Evolutionary conservation across 2,329 filamentous ascomycete species (phyloP).

Genomic region (Byssothecium circinans): DNA sequence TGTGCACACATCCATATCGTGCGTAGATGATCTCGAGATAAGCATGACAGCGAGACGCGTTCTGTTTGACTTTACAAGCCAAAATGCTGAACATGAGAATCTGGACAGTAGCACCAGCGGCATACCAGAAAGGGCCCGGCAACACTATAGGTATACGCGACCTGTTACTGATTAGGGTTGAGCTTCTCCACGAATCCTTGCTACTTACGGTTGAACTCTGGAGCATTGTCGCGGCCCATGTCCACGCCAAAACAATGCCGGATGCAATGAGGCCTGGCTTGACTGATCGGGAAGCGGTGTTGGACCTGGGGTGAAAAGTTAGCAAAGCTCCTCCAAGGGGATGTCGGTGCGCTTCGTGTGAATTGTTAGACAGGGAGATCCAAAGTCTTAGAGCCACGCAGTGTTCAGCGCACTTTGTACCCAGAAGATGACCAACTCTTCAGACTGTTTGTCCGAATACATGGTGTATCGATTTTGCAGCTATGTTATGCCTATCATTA

Average conservation of each 20-base stretch:
- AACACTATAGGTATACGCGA: slow-evolving; percentile 34
- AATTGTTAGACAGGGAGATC: no score
- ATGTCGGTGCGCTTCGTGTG: no score
- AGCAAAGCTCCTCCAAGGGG: no score
- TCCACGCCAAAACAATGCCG: slow-evolving; percentile 55
- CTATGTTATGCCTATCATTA: slow-evolving; percentile 41
- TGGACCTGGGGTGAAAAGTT: no score
- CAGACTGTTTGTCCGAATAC: slow-evolving; percentile 48
- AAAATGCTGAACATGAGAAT: slow-evolving; percentile 50
- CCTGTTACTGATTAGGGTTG: slow-evolving; percentile 4
- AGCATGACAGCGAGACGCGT: slow-evolving; percentile 45
- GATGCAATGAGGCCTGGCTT: slow-evolving; percentile 52
- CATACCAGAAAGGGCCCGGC: slow-evolving; percentile 44
- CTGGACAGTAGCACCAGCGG: slow-evolving; percentile 48
- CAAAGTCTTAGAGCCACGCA: no score
- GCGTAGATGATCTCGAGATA: slow-evolving; percentile 48
- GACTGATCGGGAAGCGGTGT: slow-evolving; percentile 49
- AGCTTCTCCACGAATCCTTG: not conserved
- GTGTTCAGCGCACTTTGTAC: no score
- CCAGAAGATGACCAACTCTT: no score
- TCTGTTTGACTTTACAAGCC: slow-evolving; percentile 48
- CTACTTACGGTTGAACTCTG: slow-evolving; percentile 25
- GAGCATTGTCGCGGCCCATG: slow-evolving; percentile 50
- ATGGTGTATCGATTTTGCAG: slow-evolving; percentile 40
- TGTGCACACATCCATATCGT: slow-evolving; percentile 45